These are phyloP conservation scores for Cryphonectria naterciae DNA, from an alignment of 2,329 filamentous ascomycete genomes.

Conservation along the genomic window DNA sequence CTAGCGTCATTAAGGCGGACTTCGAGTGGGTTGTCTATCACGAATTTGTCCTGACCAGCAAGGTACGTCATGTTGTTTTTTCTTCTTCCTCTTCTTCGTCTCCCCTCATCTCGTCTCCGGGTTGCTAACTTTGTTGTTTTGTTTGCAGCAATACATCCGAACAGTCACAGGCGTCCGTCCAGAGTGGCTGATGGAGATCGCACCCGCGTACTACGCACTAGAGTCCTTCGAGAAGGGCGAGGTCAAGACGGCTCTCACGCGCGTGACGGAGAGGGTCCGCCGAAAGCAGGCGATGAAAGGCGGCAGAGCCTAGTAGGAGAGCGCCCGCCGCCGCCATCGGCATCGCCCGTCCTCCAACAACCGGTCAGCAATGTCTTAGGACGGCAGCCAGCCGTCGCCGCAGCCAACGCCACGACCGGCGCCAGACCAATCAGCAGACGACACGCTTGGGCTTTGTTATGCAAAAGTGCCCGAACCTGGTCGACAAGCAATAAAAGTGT, in stretches of 20 bases:
- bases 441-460: neutral
- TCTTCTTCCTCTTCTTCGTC: neutral
- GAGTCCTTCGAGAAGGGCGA: constrained; percentile 83
- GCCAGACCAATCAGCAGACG: neutral
- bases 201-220: constrained; percentile 89
- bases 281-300: constrained; percentile 62
- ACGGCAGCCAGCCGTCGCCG: neutral
- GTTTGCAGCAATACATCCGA: constrained; percentile 87
- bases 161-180: constrained; percentile 90
- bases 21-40: constrained; percentile 98
- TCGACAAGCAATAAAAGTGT: neutral
- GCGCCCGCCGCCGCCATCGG: neutral
- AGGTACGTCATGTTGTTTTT: constrained; percentile 14
- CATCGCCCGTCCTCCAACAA: neutral
- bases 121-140: constrained; percentile 8
- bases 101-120: too few species aligned
- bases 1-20: constrained; percentile 84
- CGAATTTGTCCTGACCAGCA: constrained; percentile 92
- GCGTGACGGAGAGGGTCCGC: constrained; percentile 62
- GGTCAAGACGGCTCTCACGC: constrained; percentile 69
- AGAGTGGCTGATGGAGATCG: constrained; percentile 96
- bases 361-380: neutral
- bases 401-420: neutral
- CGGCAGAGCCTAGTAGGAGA: constrained; percentile 34
- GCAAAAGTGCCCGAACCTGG: neutral